Conservation (phyloP, 345 rosid genomes). For the Eucalyptus virginea region DNA sequence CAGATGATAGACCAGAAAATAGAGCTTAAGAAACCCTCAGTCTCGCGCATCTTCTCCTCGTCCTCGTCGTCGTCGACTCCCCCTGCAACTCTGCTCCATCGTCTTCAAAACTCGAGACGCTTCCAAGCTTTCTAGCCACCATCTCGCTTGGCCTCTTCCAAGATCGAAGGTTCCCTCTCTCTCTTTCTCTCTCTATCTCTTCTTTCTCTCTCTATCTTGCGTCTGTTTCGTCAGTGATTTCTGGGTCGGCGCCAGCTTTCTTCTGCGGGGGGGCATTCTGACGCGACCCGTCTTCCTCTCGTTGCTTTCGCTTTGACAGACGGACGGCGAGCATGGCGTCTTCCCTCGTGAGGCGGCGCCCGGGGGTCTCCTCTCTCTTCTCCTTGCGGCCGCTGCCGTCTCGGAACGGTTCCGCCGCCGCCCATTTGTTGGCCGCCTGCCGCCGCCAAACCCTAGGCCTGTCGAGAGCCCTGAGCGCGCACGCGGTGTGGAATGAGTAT, state of each 20-base stretch:
- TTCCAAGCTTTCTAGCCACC: background rate
- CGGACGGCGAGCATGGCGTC: constrained; percentile 9
- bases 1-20: background rate
- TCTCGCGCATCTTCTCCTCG: background rate
- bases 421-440: background rate
- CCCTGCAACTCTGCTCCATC: background rate
- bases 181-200: background rate
- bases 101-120: background rate
- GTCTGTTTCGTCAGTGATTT: background rate
- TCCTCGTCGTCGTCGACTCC: background rate
- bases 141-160: background rate
- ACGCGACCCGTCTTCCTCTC: background rate
- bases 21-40: background rate
- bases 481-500: background rate
- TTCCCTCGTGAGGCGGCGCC: constrained; percentile 32
- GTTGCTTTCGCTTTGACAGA: background rate
- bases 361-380: background rate
- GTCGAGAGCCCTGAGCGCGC: background rate
- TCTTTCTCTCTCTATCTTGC: background rate
- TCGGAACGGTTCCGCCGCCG: background rate
- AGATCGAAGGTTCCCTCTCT: background rate
- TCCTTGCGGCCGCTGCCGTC: background rate
- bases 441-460: background rate
- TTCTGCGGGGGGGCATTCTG: background rate
- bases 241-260: background rate